phyloP scores from a whole-genome alignment of 2,329 filamentous ascomycete species.

The Fusarium sp. region DNA sequence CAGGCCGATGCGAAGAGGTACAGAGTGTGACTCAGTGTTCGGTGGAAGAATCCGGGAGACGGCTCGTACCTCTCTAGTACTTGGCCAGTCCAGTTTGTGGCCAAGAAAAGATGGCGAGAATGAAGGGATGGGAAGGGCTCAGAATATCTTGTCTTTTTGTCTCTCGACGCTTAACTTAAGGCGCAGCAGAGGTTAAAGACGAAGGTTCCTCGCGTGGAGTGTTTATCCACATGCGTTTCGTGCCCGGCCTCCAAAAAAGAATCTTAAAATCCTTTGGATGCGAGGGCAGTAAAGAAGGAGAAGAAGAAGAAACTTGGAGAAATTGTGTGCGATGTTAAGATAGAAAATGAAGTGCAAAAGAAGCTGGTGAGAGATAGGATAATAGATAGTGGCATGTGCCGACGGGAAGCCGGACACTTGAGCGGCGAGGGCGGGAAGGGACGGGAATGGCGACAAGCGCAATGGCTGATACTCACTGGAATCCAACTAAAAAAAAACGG shows the following conservation, averaged over 20 bases:
- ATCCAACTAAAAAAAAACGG: conserved; percentile 26
- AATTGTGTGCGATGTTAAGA: conserved; percentile 17
- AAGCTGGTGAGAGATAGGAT: conserved; percentile 29
- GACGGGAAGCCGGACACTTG: conserved; percentile 44
- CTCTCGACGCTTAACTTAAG: conserved; percentile 17
- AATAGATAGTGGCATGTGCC: conserved; percentile 39
- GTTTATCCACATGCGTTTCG: conserved; percentile 21
- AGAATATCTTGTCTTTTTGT: conserved; percentile 7
- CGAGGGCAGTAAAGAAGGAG: conserved; percentile 20
- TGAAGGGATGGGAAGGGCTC: conserved; percentile 16
- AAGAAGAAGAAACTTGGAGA: conserved; percentile 1
- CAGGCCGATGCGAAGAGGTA: conserved; percentile 17
- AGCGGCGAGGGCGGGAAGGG: conserved; percentile 45
- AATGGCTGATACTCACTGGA: conserved; percentile 39
- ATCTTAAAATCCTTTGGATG: conserved; percentile 21
- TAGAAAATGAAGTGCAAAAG: conserved; percentile 6
- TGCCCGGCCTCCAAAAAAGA: conserved; percentile 21
- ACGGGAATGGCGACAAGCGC: conserved; percentile 45
- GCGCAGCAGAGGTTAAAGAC: conserved; percentile 23
- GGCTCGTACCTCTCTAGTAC: conserved; percentile 38
- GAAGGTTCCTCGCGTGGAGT: conserved; percentile 10
- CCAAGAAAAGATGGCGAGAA: conserved; percentile 13
- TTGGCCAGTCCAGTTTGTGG: conserved; percentile 14
- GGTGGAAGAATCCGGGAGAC: conserved; percentile 23
- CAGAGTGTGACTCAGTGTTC: conserved; percentile 37